These are phyloP conservation scores for Jimgerdemannia flammicorona DNA, from an alignment of 192 early-diverging fungal genomes.

Conservation along the genomic window DNA sequence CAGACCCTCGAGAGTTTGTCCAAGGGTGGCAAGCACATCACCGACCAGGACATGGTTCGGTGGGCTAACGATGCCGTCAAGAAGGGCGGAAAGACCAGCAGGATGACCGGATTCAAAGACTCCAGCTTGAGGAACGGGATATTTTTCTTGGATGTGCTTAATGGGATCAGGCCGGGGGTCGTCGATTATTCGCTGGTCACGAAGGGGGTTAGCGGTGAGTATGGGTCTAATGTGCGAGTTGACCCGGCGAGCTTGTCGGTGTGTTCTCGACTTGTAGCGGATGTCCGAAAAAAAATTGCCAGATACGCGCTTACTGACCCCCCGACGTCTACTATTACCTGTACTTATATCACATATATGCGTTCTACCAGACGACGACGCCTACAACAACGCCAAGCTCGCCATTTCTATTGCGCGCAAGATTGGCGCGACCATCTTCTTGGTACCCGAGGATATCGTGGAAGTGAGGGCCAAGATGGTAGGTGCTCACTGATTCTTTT, in stretches of 20 bases:
- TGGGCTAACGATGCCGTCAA: constrained; percentile 92
- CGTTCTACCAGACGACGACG: constrained; percentile 66
- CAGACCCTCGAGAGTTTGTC: constrained; percentile 88
- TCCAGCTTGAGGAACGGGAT: constrained; percentile 67
- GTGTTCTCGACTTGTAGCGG: too few relatives aligned
- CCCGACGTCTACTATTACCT: constrained; percentile 1
- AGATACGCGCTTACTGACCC: background rate
- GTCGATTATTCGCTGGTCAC: constrained; percentile 88
- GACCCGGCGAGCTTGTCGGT: background rate
- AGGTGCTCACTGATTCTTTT: constrained; percentile 17
- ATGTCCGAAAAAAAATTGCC: background rate
- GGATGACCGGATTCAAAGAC: constrained; percentile 87
- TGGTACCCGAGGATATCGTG: constrained; percentile 97
- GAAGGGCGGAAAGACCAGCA: constrained; percentile 58
- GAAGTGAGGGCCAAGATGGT: constrained; percentile 97
- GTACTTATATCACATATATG: background rate
- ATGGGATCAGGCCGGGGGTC: constrained; percentile 88
- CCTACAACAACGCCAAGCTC: constrained; percentile 91
- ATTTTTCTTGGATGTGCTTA: constrained; percentile 89
- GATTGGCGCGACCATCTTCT: constrained; percentile 97
- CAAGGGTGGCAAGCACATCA: constrained; percentile 77
- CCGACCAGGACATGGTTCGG: constrained; percentile 88
- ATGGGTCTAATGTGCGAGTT: background rate
- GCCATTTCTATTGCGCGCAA: constrained; percentile 99
- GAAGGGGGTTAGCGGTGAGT: constrained; percentile 53